Conservation (phyloP, 2,329 filamentous ascomycete species). For the Ceratocystis huliohia region DNA sequence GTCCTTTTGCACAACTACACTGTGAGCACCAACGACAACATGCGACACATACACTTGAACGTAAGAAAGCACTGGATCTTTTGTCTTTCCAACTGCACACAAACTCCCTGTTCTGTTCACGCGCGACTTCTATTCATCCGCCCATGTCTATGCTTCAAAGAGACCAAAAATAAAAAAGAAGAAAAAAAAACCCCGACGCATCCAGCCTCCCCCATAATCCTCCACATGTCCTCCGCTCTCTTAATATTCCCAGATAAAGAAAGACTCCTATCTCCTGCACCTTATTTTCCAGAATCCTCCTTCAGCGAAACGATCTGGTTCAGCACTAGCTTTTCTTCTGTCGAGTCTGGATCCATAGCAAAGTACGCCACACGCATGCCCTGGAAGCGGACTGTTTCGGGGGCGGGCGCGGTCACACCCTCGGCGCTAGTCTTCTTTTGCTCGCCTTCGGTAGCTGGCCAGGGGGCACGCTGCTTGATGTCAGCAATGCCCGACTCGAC, state of each 20-base stretch:
- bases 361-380: constrained; percentile 82
- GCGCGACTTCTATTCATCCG: background rate
- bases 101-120: background rate
- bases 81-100: background rate
- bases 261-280: too few relatives aligned
- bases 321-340: constrained; percentile 65
- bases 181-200: background rate
- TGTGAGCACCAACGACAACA: too few relatives aligned
- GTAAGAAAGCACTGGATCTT: too few relatives aligned
- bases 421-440: constrained; percentile 32
- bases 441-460: constrained; percentile 69
- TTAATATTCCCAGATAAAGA: background rate
- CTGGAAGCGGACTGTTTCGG: constrained; percentile 77
- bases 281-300: constrained; percentile 60
- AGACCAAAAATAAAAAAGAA: background rate
- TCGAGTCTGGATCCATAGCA: constrained; percentile 65
- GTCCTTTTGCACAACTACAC: too few relatives aligned
- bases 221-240: background rate
- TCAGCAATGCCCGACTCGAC: constrained; percentile 77
- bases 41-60: too few relatives aligned
- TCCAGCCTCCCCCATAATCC: background rate
- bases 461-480: constrained; percentile 58
- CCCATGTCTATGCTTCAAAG: background rate
- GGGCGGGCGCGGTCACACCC: constrained; percentile 36
- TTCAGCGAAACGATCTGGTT: constrained; percentile 89